Evolutionary conservation across 2,329 filamentous ascomycete genomes (phyloP).

Genomic region (Monilinia vaccinii-corymbosi): DNA sequence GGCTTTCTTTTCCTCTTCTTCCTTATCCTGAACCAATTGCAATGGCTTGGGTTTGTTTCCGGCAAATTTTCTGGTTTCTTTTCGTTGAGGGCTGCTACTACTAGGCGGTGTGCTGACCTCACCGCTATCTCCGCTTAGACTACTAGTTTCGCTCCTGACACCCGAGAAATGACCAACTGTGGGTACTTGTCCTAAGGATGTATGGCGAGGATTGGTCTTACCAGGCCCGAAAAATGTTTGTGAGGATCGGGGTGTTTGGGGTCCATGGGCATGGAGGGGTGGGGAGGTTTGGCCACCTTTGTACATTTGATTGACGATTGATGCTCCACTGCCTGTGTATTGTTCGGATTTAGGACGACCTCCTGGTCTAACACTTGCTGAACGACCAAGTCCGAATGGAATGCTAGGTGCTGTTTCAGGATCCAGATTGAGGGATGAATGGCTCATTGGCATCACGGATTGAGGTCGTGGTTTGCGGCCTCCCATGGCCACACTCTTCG

Average conservation of each 20-base stretch:
- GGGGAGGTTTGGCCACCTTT: slow-evolving; percentile 56
- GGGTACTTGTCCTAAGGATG: slow-evolving; percentile 40
- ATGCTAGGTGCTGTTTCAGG: slow-evolving; percentile 69
- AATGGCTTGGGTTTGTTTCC: slow-evolving; percentile 76
- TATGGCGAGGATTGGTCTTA: slow-evolving; percentile 45
- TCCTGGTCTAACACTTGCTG: slow-evolving; percentile 42
- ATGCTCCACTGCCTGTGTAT: slow-evolving; percentile 49
- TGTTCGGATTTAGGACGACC: slow-evolving; percentile 55
- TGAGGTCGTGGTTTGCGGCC: slow-evolving; percentile 41
- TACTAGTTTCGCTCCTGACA: slow-evolving; percentile 41
- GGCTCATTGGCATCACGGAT: slow-evolving; percentile 41
- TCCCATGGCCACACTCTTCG: slow-evolving; percentile 48
- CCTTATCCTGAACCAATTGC: slow-evolving; percentile 70
- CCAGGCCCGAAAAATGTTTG: slow-evolving; percentile 54
- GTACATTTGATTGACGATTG: slow-evolving; percentile 85
- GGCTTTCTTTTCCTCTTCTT: slow-evolving; percentile 37
- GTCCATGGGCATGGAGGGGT: slow-evolving; percentile 40
- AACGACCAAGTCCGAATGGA: slow-evolving; percentile 52
- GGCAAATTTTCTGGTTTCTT: slow-evolving; percentile 50
- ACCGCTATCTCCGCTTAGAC: slow-evolving; percentile 50
- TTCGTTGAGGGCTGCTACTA: slow-evolving; percentile 43
- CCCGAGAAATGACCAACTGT: slow-evolving; percentile 59
- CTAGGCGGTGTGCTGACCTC: slow-evolving; percentile 45
- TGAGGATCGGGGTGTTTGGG: slow-evolving; percentile 47
- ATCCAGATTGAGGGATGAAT: slow-evolving; percentile 44